Evolutionary conservation across 225 moss, liverwort and hornwort species (phyloP), one percentile per base, ranked within the genome.

Genomic region (Polytrichum formosum): DNA sequence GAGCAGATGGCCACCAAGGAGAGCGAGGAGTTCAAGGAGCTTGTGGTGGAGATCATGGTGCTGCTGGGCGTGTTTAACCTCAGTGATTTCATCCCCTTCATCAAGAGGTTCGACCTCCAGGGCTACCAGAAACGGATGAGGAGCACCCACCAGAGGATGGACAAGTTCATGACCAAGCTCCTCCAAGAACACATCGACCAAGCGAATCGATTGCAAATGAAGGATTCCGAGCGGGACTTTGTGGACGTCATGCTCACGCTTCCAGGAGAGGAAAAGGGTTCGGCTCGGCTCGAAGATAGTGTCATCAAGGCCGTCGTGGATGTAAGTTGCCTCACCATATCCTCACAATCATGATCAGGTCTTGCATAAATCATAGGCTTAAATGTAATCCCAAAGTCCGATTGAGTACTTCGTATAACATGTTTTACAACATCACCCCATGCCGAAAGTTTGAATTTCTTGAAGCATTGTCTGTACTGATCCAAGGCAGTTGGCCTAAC

Each of bases 21-120:
- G 20, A 61, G 23, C 37, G n/a, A 5, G 20, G 80, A 80, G 27
- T 80, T 82, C 59, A 67, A 25, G 55, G 55, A 74, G 33, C 28
- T 58, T 1, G 13, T 74, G 0, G 35, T 28, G 59, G 77, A 75
- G 26, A 27, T 63, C 18, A 69, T 73, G 68, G 62, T 28, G 25
- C 68, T 88, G 7, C 16, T 72, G 10, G 88, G 84, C 4, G 73
- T 54, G 26, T 74, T 88, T 63, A 88, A 88, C 69, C 35, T 88
- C 6, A 69, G 82, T 33, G 88, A 88, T 60, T 85, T 23, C 53
- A 75, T 88, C 8, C 88, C 85, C 21, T 79, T 30, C 37, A 73
- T 88, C 18, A 78, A 81, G 68, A 61, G 53, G 26, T 81, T 84
- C 54, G 86, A 86, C 55, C 5, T 82, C 31, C 75, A 78, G 68